phyloP scores from a whole-genome alignment of 176 grass and related monocot genomes.

The Aegilops speltoides region DNA sequence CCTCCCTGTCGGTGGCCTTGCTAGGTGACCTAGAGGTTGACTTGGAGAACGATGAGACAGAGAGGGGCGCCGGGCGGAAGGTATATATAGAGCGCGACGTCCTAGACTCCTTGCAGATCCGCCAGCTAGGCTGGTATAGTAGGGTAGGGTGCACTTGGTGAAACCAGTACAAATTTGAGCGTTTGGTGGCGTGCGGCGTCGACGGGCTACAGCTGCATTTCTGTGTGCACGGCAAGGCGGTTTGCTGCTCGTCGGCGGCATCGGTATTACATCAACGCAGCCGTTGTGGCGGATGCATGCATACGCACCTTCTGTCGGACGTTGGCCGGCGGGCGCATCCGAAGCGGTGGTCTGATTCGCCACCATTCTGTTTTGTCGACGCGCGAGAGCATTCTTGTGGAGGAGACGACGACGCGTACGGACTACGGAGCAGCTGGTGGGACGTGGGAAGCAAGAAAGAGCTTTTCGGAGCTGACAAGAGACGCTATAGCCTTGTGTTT shows the following conservation, averaged over 20 bases:
- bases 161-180: too few relatives aligned
- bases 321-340: neutral
- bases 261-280: too few relatives aligned
- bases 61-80: too few relatives aligned
- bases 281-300: neutral
- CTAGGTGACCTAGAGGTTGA: neutral
- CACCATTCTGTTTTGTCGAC: neutral
- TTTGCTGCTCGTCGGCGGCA: neutral
- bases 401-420: neutral
- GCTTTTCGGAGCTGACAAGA: too few relatives aligned
- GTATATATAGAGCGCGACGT: neutral
- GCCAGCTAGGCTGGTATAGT: too few relatives aligned
- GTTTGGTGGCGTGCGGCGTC: neutral
- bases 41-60: neutral
- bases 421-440: neutral
- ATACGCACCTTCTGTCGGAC: neutral
- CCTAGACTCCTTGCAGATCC: too few relatives aligned
- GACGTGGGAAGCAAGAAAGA: too few relatives aligned
- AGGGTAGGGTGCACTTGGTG: too few relatives aligned
- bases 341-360: conserved; percentile 22
- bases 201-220: neutral
- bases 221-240: neutral
- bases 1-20: neutral
- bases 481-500: too few relatives aligned
- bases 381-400: neutral